Evolutionary conservation across 2,329 filamentous ascomycete genomes (phyloP), one percentile per base, ranked within the genome.

Genomic region (Neophaeococcomyces aloes): DNA sequence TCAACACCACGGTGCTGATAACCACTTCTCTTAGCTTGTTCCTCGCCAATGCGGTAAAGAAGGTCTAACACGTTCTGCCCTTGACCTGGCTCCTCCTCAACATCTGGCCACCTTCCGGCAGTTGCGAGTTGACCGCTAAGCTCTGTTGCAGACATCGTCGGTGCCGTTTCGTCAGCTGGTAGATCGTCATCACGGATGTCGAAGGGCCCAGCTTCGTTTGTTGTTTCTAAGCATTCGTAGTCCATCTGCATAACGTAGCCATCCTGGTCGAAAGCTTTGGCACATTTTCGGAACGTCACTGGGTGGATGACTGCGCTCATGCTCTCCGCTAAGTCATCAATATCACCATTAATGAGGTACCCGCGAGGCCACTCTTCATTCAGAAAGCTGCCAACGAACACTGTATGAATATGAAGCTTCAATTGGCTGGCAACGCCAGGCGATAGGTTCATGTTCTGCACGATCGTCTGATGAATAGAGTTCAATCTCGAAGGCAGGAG

Each of bases 1-100:
- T 82, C 83, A 48, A 94, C 93, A 10, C 91, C 89, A 10, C 89
- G 76, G 61, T 98, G 91, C 17, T 95, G 82, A 57, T 91, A 94
- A 15, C 86, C 84, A 59, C 91, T 89, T 40, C 85, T 75, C 44
- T 81, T 78, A 1, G 88, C 86, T 59, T 94, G 88, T 53, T 96
- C 87, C 62, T 95, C 88, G 0, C 88, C 93, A 36, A 96, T 93
- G 46, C 88, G 78, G 59, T 94, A 96, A 1, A 96, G 71, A 2
- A 95, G 70, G 49, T 80, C 85, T 35, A 93, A 81, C 38, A 94
- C 79, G 48, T 87, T 88, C 57, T 91, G 84, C 5, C 84, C 85
- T 47, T 73, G 69, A 7, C 62, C 49, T 5, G 48, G 40, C 36
- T 54, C 48, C 10, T 52, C 58, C 29, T 68, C 67, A 31, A 66